Conservation (phyloP, 2,329 filamentous ascomycete genomes). For the Cladosporium sp. region DNA sequence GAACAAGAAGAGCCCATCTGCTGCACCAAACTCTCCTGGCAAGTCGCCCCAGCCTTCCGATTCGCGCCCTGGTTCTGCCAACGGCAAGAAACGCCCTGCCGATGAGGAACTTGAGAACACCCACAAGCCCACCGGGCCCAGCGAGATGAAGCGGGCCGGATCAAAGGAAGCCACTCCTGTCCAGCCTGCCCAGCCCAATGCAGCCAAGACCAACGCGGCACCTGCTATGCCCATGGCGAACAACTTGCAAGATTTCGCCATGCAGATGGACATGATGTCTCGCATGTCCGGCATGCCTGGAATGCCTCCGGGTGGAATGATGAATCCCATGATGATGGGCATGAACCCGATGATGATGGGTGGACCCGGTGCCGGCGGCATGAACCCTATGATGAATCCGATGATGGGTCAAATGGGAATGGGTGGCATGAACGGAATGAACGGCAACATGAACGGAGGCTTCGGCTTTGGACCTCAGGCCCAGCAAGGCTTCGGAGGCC, state of each 20-base stretch:
- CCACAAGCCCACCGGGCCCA: conserved; percentile 47
- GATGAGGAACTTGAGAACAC: conserved; percentile 63
- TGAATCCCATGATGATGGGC: conserved; percentile 46
- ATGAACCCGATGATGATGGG: conserved; percentile 41
- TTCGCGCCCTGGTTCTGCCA: conserved; percentile 34
- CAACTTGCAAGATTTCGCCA: conserved; percentile 45
- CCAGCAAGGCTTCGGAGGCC: conserved; percentile 13
- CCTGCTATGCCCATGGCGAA: conserved; percentile 28
- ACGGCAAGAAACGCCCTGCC: conserved; percentile 77
- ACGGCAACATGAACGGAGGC: conserved; percentile 26
- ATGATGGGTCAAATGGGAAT: conserved; percentile 37
- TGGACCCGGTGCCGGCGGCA: conserved; percentile 30
- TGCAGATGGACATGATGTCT: conserved; percentile 49
- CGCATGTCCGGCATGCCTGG: conserved; percentile 34
- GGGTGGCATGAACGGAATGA: conserved; percentile 28
- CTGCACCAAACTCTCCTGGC: conserved; percentile 27
- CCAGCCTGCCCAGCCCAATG: conserved; percentile 44
- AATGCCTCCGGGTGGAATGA: conserved; percentile 35
- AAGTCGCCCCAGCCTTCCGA: conserved; percentile 28
- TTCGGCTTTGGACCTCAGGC: conserved; percentile 8
- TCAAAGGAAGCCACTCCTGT: conserved; percentile 33
- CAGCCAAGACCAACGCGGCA: conserved; percentile 54
- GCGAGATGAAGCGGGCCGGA: conserved; percentile 43
- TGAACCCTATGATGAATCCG: conserved; percentile 40
- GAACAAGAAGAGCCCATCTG: conserved; percentile 20